Conservation (phyloP, 139 green algal species). For the Nannochloris sp. region DNA sequence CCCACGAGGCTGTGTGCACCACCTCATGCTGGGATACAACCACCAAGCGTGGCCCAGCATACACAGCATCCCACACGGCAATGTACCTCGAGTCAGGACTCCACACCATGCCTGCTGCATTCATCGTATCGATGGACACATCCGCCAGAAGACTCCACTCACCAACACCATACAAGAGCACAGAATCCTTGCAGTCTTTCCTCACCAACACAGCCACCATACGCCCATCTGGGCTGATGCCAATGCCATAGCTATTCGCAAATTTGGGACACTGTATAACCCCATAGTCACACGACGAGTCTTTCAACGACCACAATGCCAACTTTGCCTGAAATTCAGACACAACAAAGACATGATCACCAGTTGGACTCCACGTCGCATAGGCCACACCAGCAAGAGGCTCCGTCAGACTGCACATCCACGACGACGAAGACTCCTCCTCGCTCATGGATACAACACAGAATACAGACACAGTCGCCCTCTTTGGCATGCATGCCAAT, state of each 20-base stretch:
- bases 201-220: slow-evolving; percentile 67
- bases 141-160: slow-evolving; percentile 24
- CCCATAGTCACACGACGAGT: slow-evolving; percentile 32
- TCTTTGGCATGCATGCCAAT: slow-evolving; percentile 52
- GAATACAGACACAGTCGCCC: slow-evolving; percentile 60
- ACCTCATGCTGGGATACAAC: slow-evolving; percentile 10
- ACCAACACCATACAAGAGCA: slow-evolving; percentile 42
- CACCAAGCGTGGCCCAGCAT: slow-evolving; percentile 40
- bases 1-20: not conserved
- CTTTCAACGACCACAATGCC: slow-evolving; percentile 71
- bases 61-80: slow-evolving; percentile 53
- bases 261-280: slow-evolving; percentile 68
- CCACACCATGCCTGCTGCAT: slow-evolving; percentile 45
- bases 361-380: slow-evolving; percentile 42
- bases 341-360: slow-evolving; percentile 52
- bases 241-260: slow-evolving; percentile 33
- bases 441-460: slow-evolving; percentile 23
- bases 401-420: slow-evolving; percentile 83
- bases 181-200: slow-evolving; percentile 59
- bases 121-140: slow-evolving; percentile 24
- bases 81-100: slow-evolving; percentile 49
- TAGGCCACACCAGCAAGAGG: slow-evolving; percentile 44
- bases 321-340: slow-evolving; percentile 73
- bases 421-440: slow-evolving; percentile 37
- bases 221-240: slow-evolving; percentile 58